These are phyloP conservation scores for Termitomyces sp. DNA, from an alignment of 768 basidiomycete species.

Conservation along the genomic window DNA sequence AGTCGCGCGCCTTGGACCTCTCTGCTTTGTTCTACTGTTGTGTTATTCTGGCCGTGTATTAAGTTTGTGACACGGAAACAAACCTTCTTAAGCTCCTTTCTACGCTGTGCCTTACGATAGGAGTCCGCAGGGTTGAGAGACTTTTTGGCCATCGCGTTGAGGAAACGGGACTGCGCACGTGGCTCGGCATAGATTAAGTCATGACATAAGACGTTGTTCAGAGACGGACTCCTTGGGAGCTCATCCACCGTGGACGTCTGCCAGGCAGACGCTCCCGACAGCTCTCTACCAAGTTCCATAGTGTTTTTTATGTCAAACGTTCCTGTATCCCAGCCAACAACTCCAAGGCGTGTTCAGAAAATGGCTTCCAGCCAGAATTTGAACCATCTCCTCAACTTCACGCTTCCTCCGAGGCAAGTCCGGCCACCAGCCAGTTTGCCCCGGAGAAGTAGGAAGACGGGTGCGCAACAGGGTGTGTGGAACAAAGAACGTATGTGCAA, in stretches of 20 bases:
- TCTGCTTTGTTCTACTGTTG: constrained; percentile 87
- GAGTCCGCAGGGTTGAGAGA: constrained; percentile 93
- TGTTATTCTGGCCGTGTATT: constrained; percentile 14
- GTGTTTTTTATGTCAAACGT: constrained; percentile 31
- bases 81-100: constrained; percentile 96
- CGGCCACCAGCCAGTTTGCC: constrained; percentile 54
- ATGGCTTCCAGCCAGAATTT: constrained; percentile 60
- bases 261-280: constrained; percentile 17
- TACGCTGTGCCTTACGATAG: constrained; percentile 87
- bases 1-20: constrained; percentile 76
- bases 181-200: constrained; percentile 28
- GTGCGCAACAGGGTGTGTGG: constrained; percentile 63
- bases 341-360: constrained; percentile 60
- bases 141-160: constrained; percentile 72
- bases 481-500: constrained; percentile 83
- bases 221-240: constrained; percentile 7
- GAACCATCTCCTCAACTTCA: constrained; percentile 92
- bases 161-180: constrained; percentile 25
- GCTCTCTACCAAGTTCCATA: background rate
- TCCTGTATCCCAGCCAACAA: constrained; percentile 28
- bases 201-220: constrained; percentile 21
- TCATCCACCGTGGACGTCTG: constrained; percentile 29
- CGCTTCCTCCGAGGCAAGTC: constrained; percentile 80
- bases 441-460: constrained; percentile 70
- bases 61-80: constrained; percentile 14